phyloP scores from a whole-genome alignment of 768 basidiomycete species.

The Holtermannia corniformis region DNA sequence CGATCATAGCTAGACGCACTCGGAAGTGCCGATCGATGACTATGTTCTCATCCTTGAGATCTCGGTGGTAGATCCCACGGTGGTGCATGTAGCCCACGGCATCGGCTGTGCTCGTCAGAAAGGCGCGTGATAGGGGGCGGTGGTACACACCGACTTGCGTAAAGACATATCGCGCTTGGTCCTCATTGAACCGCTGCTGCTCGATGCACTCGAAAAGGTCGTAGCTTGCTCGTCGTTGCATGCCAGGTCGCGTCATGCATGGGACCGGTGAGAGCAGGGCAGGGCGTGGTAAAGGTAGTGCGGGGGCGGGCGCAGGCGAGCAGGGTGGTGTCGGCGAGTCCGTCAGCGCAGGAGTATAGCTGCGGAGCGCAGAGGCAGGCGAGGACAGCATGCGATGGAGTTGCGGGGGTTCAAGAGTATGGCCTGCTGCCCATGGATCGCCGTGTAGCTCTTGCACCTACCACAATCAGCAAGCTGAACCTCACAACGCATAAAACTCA shows the following conservation, averaged over 20 bases:
- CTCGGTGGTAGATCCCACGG: slow-evolving; percentile 43
- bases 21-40: slow-evolving; percentile 50
- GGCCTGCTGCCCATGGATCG: slow-evolving; percentile 58
- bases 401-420: slow-evolving; percentile 7
- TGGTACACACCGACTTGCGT: slow-evolving; percentile 55
- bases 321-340: background rate
- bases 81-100: slow-evolving; percentile 62
- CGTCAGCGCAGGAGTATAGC: slow-evolving; percentile 3
- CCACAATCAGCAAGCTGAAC: background rate
- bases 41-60: slow-evolving; percentile 47
- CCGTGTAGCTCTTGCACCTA: slow-evolving; percentile 91
- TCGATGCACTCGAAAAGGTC: slow-evolving; percentile 96
- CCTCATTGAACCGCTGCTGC: slow-evolving; percentile 68
- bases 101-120: slow-evolving; percentile 48
- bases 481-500: slow-evolving; percentile 47
- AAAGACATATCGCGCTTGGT: slow-evolving; percentile 71
- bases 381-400: background rate
- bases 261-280: slow-evolving; percentile 10
- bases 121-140: background rate
- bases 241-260: slow-evolving; percentile 34
- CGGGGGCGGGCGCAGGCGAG: background rate
- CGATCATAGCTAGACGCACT: slow-evolving; percentile 18
- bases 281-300: slow-evolving; percentile 5
- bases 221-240: slow-evolving; percentile 64
- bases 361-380: slow-evolving; percentile 2